Base-by-base conservation (phyloP, 1,284 basidiomycete genomes). In the Cystobasidium slooffiae region DNA sequence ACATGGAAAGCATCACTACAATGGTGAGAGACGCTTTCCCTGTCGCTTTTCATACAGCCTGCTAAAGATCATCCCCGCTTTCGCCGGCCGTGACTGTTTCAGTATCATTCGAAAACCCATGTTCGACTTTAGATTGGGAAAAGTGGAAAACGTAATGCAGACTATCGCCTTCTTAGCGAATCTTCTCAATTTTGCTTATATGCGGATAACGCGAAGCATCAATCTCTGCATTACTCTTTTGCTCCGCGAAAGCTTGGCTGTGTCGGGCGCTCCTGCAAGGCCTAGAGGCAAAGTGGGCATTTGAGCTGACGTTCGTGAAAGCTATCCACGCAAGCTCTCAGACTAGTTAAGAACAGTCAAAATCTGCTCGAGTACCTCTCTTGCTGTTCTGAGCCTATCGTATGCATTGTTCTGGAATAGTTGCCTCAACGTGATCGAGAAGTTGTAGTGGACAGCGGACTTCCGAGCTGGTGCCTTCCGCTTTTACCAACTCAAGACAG, bases 401-500 rank as follows among this genome's bases (percentile, higher is more conserved):
- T 55, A 9, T 56, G 52, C 24, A 24, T 53, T 20, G 52, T 53
- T 18, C 51, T 20, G 9, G 51, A 18, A 20, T 14, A 20, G 51
- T 20, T 14, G n/a, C n/a, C 14, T 22, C 24, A 20, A 20, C 10
- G 53, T 56, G 53, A 56, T 56, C 53, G 53, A 37, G 53, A 56
- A 56, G 12, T 53, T 3, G 1, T 31, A 22, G n/a, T 18, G 24
- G 22, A 18, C n/a, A 39, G 39, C 31, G 56, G 31, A 41, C 39
- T n/a, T 16, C 31, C 24, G 37, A 18, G 18, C 14, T n/a, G 39
- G 56, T 39, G 18, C 16, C 37, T 43, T 39, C 39, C 20, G 56
- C 56, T 59, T 59, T 59, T 10, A 6, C 56, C 61, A 31, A 51
- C 20, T 31, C 14, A 47, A 37, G 14, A 63, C 44, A 51, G 24